A percentile compares a stretch with the other conserved stretches of the same genome.
These are phyloP conservation scores for Aspergillus costaricaensis DNA, from an alignment of 2,329 filamentous ascomycete genomes.

Conservation along the genomic window DNA sequence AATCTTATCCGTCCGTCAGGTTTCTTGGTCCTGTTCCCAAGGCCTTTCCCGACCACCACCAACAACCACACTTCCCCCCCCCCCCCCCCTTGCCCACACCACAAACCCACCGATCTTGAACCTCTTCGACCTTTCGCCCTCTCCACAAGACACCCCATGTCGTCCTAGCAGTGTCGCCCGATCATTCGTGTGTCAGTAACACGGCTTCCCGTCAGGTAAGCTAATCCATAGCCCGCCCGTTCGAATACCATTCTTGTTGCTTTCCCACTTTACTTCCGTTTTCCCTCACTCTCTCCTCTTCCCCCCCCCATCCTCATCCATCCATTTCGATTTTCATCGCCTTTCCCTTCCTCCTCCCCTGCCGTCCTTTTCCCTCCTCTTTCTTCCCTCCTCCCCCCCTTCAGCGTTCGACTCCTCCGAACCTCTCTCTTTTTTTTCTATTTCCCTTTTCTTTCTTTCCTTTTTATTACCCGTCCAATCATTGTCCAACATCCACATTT, in stretches of 20 bases:
- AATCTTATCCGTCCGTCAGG: constrained; percentile 1
- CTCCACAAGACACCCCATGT: constrained; percentile 28
- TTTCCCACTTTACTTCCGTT: background rate
- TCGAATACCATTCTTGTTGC: background rate
- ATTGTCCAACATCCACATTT: constrained; percentile 1
- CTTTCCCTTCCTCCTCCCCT: constrained; percentile 10
- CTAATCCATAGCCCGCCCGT: constrained; percentile 1
- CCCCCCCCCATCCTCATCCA: background rate
- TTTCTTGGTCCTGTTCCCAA: constrained; percentile 6
- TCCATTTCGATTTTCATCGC: constrained; percentile 6
- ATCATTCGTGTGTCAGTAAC: constrained; percentile 33
- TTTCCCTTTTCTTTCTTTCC: constrained; percentile 5
- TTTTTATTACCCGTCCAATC: constrained; percentile 6
- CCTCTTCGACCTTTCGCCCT: constrained; percentile 9
- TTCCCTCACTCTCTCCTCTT: background rate
- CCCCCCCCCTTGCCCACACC: constrained; percentile 11
- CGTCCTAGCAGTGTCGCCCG: constrained; percentile 29
- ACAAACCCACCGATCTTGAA: constrained; percentile 14
- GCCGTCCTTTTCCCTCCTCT: background rate
- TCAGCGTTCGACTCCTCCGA: constrained; percentile 7
- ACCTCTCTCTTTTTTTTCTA: constrained; percentile 5
- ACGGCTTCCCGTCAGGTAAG: constrained; percentile 32
- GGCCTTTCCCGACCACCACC: constrained; percentile 1
- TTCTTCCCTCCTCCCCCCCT: background rate
- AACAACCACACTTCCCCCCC: background rate